Conservation (phyloP, 2,329 filamentous ascomycete genomes). For the Whalleya microplaca region DNA sequence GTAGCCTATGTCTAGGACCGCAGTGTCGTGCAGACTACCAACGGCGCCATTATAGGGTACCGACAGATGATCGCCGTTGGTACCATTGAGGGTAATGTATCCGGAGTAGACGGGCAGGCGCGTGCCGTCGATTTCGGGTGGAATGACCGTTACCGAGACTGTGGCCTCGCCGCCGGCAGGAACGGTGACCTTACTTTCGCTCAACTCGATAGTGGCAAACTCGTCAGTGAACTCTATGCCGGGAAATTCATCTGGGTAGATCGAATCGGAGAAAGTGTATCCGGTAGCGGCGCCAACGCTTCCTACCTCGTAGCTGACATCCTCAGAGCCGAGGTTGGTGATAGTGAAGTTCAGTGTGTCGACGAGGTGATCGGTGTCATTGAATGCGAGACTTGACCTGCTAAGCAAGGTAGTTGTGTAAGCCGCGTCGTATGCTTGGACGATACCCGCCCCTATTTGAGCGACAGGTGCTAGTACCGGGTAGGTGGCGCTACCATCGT, state of each 20-base stretch:
- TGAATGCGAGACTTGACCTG: constrained; percentile 63
- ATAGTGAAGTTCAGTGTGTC: constrained; percentile 56
- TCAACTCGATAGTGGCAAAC: constrained; percentile 49
- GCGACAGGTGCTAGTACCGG: constrained; percentile 55
- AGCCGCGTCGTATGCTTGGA: constrained; percentile 64
- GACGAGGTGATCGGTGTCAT: constrained; percentile 63
- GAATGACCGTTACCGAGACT: constrained; percentile 48
- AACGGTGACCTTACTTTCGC: constrained; percentile 37
- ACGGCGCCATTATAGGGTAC: constrained; percentile 41
- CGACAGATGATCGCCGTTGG: constrained; percentile 42
- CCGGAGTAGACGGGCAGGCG: constrained; percentile 53
- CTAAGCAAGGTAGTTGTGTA: constrained; percentile 56
- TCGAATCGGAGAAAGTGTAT: constrained; percentile 52
- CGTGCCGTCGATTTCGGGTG: constrained; percentile 44
- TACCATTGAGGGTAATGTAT: constrained; percentile 50
- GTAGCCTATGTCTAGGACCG: constrained; percentile 41
- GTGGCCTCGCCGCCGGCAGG: constrained; percentile 37
- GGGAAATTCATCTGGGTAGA: constrained; percentile 48
- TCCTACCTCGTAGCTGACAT: constrained; percentile 55
- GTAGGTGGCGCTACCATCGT: constrained; percentile 44
- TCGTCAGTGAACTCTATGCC: constrained; percentile 45
- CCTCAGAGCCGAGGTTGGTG: constrained; percentile 53
- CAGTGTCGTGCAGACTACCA: constrained; percentile 42
- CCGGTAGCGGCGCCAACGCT: constrained; percentile 55
- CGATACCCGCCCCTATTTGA: constrained; percentile 64